phyloP scores from a whole-genome alignment of 2,329 filamentous ascomycete species.

The Fonsecaea nubica region DNA sequence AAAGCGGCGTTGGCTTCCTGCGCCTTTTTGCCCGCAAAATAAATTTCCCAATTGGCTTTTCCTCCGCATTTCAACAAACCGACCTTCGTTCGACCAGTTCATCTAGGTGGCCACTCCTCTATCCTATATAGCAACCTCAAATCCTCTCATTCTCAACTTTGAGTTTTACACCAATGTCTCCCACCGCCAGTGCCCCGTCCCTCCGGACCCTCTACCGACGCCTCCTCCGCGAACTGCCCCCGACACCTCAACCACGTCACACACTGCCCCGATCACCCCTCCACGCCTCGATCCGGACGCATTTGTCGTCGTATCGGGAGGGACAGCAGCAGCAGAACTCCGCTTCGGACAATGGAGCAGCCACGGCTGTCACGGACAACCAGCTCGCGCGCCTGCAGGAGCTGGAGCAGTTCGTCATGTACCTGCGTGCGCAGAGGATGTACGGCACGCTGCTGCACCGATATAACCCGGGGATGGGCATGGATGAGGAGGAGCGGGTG shows the following conservation, averaged over 20 bases:
- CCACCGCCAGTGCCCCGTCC: constrained; percentile 23
- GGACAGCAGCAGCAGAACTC: constrained; percentile 37
- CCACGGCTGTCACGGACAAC: constrained; percentile 11
- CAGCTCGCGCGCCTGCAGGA: constrained; percentile 51
- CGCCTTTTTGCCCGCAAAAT: not conserved
- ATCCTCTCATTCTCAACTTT: no score
- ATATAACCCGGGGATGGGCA: constrained; percentile 91
- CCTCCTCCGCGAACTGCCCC: constrained; percentile 86
- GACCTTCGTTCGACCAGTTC: not conserved
- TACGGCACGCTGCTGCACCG: constrained; percentile 83
- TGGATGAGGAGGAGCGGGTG: constrained; percentile 84
- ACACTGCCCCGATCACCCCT: constrained; percentile 61
- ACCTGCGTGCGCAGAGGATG: constrained; percentile 81
- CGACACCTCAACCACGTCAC: constrained; percentile 50
- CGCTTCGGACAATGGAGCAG: constrained; percentile 21
- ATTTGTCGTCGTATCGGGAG: constrained; percentile 57
- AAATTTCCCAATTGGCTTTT: not conserved
- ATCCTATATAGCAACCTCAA: not conserved
- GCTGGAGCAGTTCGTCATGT: constrained; percentile 79
- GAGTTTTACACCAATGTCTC: not conserved
- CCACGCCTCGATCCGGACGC: constrained; percentile 70
- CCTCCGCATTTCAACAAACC: not conserved
- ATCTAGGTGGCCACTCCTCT: not conserved
- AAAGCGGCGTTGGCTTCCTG: not conserved
- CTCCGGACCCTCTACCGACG: constrained; percentile 84